Percentiles rank a stretch among this genome's conserved stretches.
Conservation (phyloP, 23 red algal species). For the Gracilaria domingensis region DNA sequence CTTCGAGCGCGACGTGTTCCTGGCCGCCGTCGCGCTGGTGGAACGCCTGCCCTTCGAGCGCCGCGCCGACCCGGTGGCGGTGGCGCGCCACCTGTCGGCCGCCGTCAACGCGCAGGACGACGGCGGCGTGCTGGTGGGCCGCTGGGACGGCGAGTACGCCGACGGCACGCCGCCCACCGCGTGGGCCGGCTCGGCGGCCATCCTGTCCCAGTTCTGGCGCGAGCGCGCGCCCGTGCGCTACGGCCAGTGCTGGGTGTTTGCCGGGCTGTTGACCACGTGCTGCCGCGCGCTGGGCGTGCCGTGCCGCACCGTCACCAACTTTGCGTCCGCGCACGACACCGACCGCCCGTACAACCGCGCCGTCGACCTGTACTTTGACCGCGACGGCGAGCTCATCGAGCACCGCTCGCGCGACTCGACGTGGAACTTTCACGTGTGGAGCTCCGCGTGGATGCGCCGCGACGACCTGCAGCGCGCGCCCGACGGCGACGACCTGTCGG, state of each 20-base stretch:
- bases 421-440: slow-evolving; percentile 56
- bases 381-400: slow-evolving; percentile 11
- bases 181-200: slow-evolving; percentile 17
- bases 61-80: not conserved
- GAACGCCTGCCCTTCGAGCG: not conserved
- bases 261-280: slow-evolving; percentile 8
- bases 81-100: slow-evolving; percentile 33
- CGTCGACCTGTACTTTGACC: slow-evolving; percentile 20
- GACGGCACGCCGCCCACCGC: slow-evolving; percentile 32
- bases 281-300: slow-evolving; percentile 27
- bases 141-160: slow-evolving; percentile 27
- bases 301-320: slow-evolving; percentile 20
- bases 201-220: slow-evolving; percentile 8
- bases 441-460: not conserved
- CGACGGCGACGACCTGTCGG: not conserved
- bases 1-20: not conserved
- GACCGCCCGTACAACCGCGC: slow-evolving; percentile 38
- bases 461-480: not conserved
- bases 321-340: slow-evolving; percentile 18
- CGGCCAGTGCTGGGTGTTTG: slow-evolving; percentile 47
- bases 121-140: slow-evolving; percentile 14
- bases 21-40: not conserved
- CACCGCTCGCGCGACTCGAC: not conserved
- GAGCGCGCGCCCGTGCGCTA: not conserved
- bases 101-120: slow-evolving; percentile 33